Percentiles rank a stretch among this genome's conserved stretches.
These are phyloP conservation scores for Penicillium goetzii DNA, from an alignment of 495 filamentous ascomycete species.

Conservation along the genomic window DNA sequence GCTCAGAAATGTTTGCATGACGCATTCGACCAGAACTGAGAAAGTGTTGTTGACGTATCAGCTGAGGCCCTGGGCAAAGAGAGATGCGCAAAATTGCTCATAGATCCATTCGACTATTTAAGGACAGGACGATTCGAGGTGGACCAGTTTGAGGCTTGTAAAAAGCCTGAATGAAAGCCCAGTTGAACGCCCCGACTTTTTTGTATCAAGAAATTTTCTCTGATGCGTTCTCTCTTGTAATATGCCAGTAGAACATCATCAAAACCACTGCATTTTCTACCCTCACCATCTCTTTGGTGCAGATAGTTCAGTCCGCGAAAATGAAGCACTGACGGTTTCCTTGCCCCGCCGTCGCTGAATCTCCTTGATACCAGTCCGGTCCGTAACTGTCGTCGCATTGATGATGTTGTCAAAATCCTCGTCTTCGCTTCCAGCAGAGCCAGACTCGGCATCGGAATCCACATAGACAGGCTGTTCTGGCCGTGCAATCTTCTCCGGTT, in stretches of 20 bases:
- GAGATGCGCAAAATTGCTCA: not conserved
- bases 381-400: slow-evolving; percentile 81
- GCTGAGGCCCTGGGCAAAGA: not conserved
- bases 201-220: not conserved
- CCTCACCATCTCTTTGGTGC: slow-evolving; percentile 63
- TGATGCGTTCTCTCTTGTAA: not conserved
- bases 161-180: too few species aligned
- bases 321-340: slow-evolving; percentile 58
- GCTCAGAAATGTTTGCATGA: not conserved
- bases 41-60: not conserved
- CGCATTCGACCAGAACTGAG: not conserved
- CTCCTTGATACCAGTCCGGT: slow-evolving; percentile 73
- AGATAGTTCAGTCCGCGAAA: slow-evolving; percentile 63
- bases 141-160: accelerated
- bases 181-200: too few species aligned
- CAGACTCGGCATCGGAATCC: slow-evolving; percentile 74
- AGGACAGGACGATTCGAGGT: not conserved
- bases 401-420: slow-evolving; percentile 88
- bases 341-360: slow-evolving; percentile 52
- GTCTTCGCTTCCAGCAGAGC: slow-evolving; percentile 70
- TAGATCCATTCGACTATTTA: not conserved
- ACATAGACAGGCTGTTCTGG: slow-evolving; percentile 46
- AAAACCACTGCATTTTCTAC: not conserved
- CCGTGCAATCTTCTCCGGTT: slow-evolving; percentile 60
- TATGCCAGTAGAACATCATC: not conserved